Percentiles rank a stretch among this genome's conserved stretches.
phyloP scores from a whole-genome alignment of 805 yeast genomes.

The Zygotorulaspora florentina region DNA sequence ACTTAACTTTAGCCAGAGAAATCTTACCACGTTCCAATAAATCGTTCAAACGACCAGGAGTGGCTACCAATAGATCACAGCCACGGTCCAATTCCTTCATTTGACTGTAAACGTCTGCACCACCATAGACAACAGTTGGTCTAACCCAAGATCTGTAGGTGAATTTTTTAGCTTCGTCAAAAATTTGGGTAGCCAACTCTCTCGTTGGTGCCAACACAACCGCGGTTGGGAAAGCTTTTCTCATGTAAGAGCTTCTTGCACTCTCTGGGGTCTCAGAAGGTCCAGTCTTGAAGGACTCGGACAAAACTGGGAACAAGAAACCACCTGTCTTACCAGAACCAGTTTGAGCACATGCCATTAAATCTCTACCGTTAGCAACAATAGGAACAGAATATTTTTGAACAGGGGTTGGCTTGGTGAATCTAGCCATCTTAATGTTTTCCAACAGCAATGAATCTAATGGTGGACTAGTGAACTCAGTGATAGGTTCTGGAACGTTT shows the following conservation, averaged over 20 bases:
- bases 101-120: conserved; percentile 89
- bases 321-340: conserved; percentile 99
- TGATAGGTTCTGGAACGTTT: conserved; percentile 89
- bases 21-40: conserved; percentile 91
- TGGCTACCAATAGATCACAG: conserved; percentile 93
- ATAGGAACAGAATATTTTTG: conserved; percentile 92
- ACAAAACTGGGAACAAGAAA: conserved; percentile 93
- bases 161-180: conserved; percentile 91
- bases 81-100: conserved; percentile 86
- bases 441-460: conserved; percentile 79
- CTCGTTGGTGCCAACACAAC: conserved; percentile 97
- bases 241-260: conserved; percentile 42
- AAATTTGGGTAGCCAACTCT: conserved; percentile 96
- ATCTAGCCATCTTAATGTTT: conserved; percentile 83
- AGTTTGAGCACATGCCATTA: conserved; percentile 97
- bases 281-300: conserved; percentile 84
- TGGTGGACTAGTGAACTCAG: conserved; percentile 86
- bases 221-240: conserved; percentile 90
- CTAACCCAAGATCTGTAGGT: conserved; percentile 98
- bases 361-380: conserved; percentile 82
- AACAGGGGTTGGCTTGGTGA: conserved; percentile 94
- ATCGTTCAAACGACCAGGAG: conserved; percentile 98
- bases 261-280: conserved; percentile 59
- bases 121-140: conserved; percentile 97
- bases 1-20: conserved; percentile 83